A percentile compares a stretch with the other conserved stretches of the same genome.
phyloP scores from a whole-genome alignment of 2,329 filamentous ascomycete species.

The Penicillium sp. region DNA sequence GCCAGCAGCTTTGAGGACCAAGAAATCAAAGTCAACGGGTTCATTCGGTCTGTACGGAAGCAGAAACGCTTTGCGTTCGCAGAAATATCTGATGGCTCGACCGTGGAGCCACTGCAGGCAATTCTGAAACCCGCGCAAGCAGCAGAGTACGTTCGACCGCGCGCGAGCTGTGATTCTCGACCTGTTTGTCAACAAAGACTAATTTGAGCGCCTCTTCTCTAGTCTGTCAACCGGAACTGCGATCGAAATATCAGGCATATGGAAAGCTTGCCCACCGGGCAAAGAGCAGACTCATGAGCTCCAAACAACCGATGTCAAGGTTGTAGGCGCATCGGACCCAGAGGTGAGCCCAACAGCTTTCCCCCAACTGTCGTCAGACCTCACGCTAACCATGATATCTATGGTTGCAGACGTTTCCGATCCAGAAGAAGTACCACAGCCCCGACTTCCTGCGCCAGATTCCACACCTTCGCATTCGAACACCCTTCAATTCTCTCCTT shows the following conservation, averaged over 20 bases:
- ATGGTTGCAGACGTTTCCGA: conserved; percentile 70
- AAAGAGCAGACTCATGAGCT: conserved; percentile 76
- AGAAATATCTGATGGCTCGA: conserved; percentile 83
- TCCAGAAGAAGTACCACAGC: conserved; percentile 95
- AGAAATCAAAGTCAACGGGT: conserved; percentile 67
- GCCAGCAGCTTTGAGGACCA: conserved; percentile 36
- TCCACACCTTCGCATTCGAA: conserved; percentile 80
- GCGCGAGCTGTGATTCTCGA: not conserved
- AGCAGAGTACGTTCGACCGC: conserved; percentile 60
- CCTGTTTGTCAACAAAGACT: conserved; percentile 6
- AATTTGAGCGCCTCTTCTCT: conserved; percentile 26
- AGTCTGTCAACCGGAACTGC: conserved; percentile 81
- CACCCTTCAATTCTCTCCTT: conserved; percentile 76
- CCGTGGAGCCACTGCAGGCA: conserved; percentile 74
- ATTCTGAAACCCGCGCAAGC: conserved; percentile 71
- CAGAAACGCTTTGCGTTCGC: conserved; percentile 85
- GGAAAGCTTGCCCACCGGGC: conserved; percentile 67
- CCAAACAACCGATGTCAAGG: conserved; percentile 65
- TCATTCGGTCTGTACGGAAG: conserved; percentile 78
- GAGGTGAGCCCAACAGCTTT: conserved; percentile 57
- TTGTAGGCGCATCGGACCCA: conserved; percentile 76
- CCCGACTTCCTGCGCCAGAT: conserved; percentile 84
- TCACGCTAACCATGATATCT: conserved; percentile 11
- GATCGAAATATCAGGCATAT: conserved; percentile 73
- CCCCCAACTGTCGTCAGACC: not conserved